Evolutionary conservation across 2,329 filamentous ascomycete genomes (phyloP), one percentile per base, ranked within the genome.

Genomic region (Fusarium falciforme): DNA sequence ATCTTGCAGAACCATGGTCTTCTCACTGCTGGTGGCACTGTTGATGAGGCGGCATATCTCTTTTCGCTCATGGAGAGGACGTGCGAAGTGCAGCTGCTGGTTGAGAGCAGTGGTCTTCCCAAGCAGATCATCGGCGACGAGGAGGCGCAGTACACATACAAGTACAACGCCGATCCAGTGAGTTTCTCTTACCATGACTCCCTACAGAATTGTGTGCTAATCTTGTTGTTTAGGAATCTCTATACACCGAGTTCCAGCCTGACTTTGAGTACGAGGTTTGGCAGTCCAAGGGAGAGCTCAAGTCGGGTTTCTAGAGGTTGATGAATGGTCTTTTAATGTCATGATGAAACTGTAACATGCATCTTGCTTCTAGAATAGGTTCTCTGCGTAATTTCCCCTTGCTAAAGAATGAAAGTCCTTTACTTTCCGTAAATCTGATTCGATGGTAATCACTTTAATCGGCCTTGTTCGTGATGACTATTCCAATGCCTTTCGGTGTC

Each of bases 21-120:
- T 14, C 78, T 93, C 49, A 92, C 90, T 0, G 89, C 90, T 0
- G 91, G 91, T 1, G 79, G 79, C 1, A 93, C 91, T 0, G 91
- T 93, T 1, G 91, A 93, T 67, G 91, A 93, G 79, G 91, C 91
- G 0, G 89, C 89, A 0, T 93, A 89, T 76, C 78, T 92, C 14
- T 92, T 92, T 77, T 74, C 73, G 2, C 38, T 79, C 25, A 77
- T 82, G 73, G 81, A 83, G 55, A 71, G 79, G 64, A 78, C 76
- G 2, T 83, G 82, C 44, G 77, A 82, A 61, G 76, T 81, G 5
- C 82, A 83, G 71, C 67, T 83, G 9, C 61, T 81, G 60, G 81
- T 79, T 0, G 82, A 82, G 42, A 77, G 74, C 11, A 62, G 79
- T 0, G 71, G 78, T 0, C 49, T 80, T 11, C 67, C 75, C 6